Percentiles rank a stretch among this genome's conserved stretches.
phyloP scores from a whole-genome alignment of 2,329 filamentous ascomycete genomes.

The Geosmithia putterillii region DNA sequence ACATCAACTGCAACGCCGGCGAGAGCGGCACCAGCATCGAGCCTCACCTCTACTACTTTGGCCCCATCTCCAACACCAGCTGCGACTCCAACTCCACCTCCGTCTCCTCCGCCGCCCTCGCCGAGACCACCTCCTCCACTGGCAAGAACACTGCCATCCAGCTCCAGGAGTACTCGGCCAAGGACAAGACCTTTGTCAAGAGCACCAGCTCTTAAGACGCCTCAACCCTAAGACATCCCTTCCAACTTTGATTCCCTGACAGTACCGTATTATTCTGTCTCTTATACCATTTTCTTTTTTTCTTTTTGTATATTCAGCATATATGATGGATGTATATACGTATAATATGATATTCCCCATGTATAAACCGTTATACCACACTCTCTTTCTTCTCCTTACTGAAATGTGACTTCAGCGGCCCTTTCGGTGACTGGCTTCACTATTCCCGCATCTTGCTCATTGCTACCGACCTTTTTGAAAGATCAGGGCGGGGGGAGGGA shows the following conservation, averaged over 20 bases:
- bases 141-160: neutral
- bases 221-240: neutral
- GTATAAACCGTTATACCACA: too few species aligned
- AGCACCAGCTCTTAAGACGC: neutral
- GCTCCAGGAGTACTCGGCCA: neutral
- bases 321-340: neutral
- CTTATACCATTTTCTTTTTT: conserved; percentile 1
- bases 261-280: conserved; percentile 2
- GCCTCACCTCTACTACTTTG: conserved; percentile 38
- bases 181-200: conserved; percentile 3
- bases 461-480: too few species aligned
- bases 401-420: too few species aligned
- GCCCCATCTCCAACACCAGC: conserved; percentile 16
- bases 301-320: conserved; percentile 1
- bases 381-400: too few species aligned
- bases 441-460: too few species aligned
- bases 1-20: conserved; percentile 37
- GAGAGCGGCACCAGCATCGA: conserved; percentile 27
- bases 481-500: too few species aligned
- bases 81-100: conserved; percentile 12
- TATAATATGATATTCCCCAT: neutral
- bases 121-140: neutral
- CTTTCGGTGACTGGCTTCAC: too few species aligned
- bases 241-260: neutral
- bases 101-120: neutral